Base-by-base conservation (phyloP, 164 flowering plant species). In the Kalanchoe fedtschenkoi region DNA sequence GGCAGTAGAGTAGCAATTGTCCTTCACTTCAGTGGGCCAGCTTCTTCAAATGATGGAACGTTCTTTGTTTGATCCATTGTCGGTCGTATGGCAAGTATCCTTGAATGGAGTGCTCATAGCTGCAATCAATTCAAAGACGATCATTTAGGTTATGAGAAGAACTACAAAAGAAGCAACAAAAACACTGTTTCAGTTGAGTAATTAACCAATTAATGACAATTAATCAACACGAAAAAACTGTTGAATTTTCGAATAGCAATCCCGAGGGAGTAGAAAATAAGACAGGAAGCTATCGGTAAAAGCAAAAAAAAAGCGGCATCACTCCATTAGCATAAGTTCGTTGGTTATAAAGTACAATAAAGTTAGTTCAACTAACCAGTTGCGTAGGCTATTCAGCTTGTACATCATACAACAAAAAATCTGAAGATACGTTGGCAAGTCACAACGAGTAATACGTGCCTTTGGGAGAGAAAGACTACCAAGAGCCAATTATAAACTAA, bases 21-120 rank as follows among this genome's bases (percentile, higher is more conserved):
- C n/a, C 60, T 30, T 16, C 34, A 6, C 22, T 58, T 58, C 60
- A 33, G 32, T 51, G 56, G 32, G 56, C 56, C 32, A 51, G 17
- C 56, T 47, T 47, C 55, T 47, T 47, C 30, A 47, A 24, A 47
- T 47, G 55, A 15, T 47, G 55, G 55, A 47, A 51, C 13, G n/a
- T 51, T 24, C 56, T 30, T 2, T 51, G 56, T 51, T 51, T 51
- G 56, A 51, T 51, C 56, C 56, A 51, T 6, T 51, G 56, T 24
- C 56, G 56, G 56, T 51, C 56, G 9, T 51, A 51, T 4, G 56
- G 56, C 8, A 51, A 51, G 56, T 51, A 51, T 24, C 56, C 56
- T 26, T 51, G 56, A 51, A 47, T 47, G 10, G 55, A 47, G 26
- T 47, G 55, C 30, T 47, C 30, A 16, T 47, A 47, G 55, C 55